Evolutionary conservation across 108 stramenopile species (phyloP), one percentile per base, ranked within the genome.

Genomic region (Mediolabrus comicus): DNA sequence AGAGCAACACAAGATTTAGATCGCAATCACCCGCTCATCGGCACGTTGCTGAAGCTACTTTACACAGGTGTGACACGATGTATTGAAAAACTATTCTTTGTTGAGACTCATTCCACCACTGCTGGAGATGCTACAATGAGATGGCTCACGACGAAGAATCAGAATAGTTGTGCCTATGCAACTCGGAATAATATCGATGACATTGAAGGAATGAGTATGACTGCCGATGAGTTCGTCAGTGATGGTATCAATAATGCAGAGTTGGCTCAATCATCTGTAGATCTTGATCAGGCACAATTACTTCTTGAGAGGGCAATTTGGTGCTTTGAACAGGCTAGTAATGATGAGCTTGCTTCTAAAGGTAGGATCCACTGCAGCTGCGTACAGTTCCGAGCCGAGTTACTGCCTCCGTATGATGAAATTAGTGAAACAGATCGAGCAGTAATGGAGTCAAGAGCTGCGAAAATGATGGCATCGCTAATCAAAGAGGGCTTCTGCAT

Each of bases 51-150:
- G 29, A 86, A 86, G 61, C 68, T 79, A 25, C 43, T 86, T 29
- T 86, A 86, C 64, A 83, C 85, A 0, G 82, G 65, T 17, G 55
- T 84, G 6, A 86, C 85, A 11, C 63, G 85, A 28, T 73, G 71
- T 39, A 67, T 58, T 22, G 55, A 86, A 14, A 71, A 73, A 4
- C 74, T 86, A 0, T 61, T 79, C 31, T 83, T 86, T 59, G 79
- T 72, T 1, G 85, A 86, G 58, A 86, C 83, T 8, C 32, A 31
- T 22, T 24, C 46, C 14, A 71, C 77, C 0, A 49, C 53, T 10
- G 53, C 85, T 19, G 76, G 76, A 19, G 74, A 72, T 29, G 82
- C 82, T 0, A 77, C 79, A 65, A 65, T 66, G 30, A 19, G 59
- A 30, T 66, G 53, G 54, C 33, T 31, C 14, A 29, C 53, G 0